A percentile compares a stretch with the other conserved stretches of the same genome.
Evolutionary conservation across 305 asterid genomes (phyloP).

Genomic region (Fraxinus angustifolia): DNA sequence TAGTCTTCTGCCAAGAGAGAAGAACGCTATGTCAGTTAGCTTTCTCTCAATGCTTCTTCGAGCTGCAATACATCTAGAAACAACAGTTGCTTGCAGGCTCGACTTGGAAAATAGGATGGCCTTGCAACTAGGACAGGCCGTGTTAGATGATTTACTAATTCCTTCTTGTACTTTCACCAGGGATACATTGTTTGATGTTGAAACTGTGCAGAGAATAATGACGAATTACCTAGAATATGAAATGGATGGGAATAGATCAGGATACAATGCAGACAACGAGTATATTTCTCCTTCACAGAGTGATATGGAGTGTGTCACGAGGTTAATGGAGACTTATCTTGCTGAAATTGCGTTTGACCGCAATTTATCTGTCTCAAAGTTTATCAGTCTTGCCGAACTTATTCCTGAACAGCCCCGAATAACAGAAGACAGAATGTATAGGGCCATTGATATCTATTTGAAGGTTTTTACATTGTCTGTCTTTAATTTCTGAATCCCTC

Average conservation of each 20-base stretch:
- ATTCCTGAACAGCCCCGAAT: constrained; percentile 68
- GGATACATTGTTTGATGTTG: constrained; percentile 75
- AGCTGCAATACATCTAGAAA: constrained; percentile 70
- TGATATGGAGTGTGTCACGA: constrained; percentile 60
- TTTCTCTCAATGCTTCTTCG: constrained; percentile 88
- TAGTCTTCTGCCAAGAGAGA: constrained; percentile 79
- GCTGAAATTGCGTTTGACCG: constrained; percentile 80
- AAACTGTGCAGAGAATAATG: constrained; percentile 65
- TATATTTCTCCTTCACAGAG: constrained; percentile 33
- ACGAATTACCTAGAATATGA: constrained; percentile 54
- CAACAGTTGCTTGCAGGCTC: constrained; percentile 80
- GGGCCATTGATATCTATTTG: constrained; percentile 84
- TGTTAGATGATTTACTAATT: constrained; percentile 72
- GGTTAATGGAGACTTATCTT: constrained; percentile 72
- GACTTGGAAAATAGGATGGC: constrained; percentile 87
- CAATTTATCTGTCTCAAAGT: constrained; percentile 57
- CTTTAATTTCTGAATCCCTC: not conserved
- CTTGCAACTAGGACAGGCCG: constrained; percentile 73
- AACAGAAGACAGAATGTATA: constrained; percentile 86
- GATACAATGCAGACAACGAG: constrained; percentile 33
- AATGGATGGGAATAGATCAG: constrained; percentile 34
- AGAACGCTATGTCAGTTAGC: constrained; percentile 70
- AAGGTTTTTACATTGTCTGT: constrained; percentile 46
- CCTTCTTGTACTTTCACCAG: constrained; percentile 69
- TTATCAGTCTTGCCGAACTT: constrained; percentile 59